Conservation (phyloP, 2,329 filamentous ascomycete genomes). For the Emericellopsis atlantica region DNA sequence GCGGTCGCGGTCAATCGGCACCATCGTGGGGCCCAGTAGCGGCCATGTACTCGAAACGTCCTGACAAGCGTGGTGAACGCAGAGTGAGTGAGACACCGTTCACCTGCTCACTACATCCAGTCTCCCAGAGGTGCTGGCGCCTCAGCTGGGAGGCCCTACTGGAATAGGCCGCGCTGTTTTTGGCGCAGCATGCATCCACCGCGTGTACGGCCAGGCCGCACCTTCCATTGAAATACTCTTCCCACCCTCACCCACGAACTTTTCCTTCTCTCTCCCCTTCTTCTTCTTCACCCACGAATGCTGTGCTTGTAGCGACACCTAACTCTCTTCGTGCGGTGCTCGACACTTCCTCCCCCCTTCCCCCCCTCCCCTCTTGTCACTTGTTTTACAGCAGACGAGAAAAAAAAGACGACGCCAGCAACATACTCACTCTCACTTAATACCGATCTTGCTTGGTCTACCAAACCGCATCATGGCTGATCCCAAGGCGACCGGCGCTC, state of each 20-base stretch:
- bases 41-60: no score
- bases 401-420: neutral
- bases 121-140: neutral
- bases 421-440: neutral
- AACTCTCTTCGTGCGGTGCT: slow-evolving; percentile 35
- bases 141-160: neutral
- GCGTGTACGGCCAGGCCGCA: neutral
- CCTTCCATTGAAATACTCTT: slow-evolving; percentile 24
- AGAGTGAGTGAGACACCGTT: no score
- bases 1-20: no score
- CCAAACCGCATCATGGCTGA: slow-evolving; percentile 35
- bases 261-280: slow-evolving; percentile 14
- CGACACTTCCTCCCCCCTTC: slow-evolving; percentile 14
- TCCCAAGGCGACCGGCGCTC: slow-evolving; percentile 34
- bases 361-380: slow-evolving; percentile 12
- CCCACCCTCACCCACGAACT: slow-evolving; percentile 14
- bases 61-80: no score
- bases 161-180: neutral
- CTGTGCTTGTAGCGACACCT: slow-evolving; percentile 28
- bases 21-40: no score
- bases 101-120: neutral
- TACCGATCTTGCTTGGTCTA: slow-evolving; percentile 3
- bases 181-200: neutral
- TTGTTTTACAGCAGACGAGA: slow-evolving; percentile 6
- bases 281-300: slow-evolving; percentile 37